Evolutionary conservation across 2,329 filamentous ascomycete genomes (phyloP).

Genomic region (Colletotrichum sp.): DNA sequence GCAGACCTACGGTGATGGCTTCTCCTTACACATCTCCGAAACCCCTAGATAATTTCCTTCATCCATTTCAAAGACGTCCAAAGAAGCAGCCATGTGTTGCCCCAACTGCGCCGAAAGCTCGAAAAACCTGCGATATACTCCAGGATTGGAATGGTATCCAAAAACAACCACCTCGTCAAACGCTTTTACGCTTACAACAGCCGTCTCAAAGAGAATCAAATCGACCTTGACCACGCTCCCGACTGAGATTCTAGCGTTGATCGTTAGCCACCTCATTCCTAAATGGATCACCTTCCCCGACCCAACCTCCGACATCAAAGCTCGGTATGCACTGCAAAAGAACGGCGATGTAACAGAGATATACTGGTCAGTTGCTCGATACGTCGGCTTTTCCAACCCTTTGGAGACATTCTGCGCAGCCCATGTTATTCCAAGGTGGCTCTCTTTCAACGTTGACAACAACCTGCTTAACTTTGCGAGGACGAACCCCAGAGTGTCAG

Average conservation of each 20-base stretch:
- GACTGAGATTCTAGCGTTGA: not conserved
- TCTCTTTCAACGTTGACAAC: not conserved
- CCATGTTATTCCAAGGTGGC: not conserved
- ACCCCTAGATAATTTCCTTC: fast-evolving
- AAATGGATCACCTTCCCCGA: not conserved
- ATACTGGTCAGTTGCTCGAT: not conserved
- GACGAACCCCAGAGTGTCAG: fast-evolving
- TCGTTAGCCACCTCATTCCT: not conserved
- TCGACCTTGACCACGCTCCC: not conserved
- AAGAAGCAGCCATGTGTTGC: not conserved
- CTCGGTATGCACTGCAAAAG: not conserved
- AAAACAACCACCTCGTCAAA: not conserved
- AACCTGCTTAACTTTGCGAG: not conserved
- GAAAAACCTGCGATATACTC: not conserved
- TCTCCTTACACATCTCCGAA: not conserved
- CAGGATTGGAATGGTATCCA: not conserved
- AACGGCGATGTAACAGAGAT: not conserved
- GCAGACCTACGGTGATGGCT: not conserved
- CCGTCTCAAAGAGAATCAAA: not conserved
- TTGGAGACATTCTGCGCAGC: fast-evolving
- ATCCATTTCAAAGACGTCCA: not conserved
- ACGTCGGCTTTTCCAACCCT: not conserved
- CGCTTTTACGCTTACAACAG: not conserved
- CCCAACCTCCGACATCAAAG: not conserved
- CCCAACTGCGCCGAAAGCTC: not conserved